Conservation (phyloP, 2,329 filamentous ascomycete species). For the Penicillium glabrum region DNA sequence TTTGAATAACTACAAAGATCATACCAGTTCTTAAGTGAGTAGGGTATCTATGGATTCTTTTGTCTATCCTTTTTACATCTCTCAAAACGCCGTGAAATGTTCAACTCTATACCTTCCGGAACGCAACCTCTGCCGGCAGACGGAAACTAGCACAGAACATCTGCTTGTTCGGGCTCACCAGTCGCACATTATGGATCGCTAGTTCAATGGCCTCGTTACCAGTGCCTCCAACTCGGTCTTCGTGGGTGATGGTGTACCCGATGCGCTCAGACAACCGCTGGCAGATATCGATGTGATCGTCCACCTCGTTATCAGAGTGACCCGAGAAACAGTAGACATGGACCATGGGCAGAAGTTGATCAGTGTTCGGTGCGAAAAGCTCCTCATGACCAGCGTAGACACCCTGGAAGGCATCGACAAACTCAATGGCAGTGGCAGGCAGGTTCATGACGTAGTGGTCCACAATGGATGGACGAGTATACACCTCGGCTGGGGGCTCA, state of each 20-base stretch:
- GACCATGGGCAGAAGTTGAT: slow-evolving; percentile 69
- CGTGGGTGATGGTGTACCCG: slow-evolving; percentile 56
- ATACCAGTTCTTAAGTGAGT: neutral
- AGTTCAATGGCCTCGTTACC: slow-evolving; percentile 61
- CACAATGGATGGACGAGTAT: slow-evolving; percentile 65
- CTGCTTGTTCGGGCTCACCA: slow-evolving; percentile 88
- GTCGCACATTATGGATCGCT: slow-evolving; percentile 66
- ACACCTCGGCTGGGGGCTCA: slow-evolving; percentile 25
- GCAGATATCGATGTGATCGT: slow-evolving; percentile 61
- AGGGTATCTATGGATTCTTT: slow-evolving; percentile 17
- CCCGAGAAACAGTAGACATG: slow-evolving; percentile 95
- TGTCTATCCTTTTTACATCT: slow-evolving; percentile 10
- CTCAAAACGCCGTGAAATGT: slow-evolving; percentile 19
- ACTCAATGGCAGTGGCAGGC: slow-evolving; percentile 83
- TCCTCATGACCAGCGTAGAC: slow-evolving; percentile 71
- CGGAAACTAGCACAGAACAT: slow-evolving; percentile 97
- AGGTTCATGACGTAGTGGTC: slow-evolving; percentile 99
- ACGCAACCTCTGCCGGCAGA: slow-evolving; percentile 78
- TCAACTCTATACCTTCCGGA: slow-evolving; percentile 43
- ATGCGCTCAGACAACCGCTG: slow-evolving; percentile 64
- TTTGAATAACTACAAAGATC: neutral
- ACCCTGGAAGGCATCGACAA: slow-evolving; percentile 74
- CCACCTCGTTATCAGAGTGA: slow-evolving; percentile 73
- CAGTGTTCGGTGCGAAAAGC: slow-evolving; percentile 63
- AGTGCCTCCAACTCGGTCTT: slow-evolving; percentile 50